Evolutionary conservation across 2,329 filamentous ascomycete species (phyloP), one percentile per base, ranked within the genome.

Genomic region (Pseudocercospora crystallina): DNA sequence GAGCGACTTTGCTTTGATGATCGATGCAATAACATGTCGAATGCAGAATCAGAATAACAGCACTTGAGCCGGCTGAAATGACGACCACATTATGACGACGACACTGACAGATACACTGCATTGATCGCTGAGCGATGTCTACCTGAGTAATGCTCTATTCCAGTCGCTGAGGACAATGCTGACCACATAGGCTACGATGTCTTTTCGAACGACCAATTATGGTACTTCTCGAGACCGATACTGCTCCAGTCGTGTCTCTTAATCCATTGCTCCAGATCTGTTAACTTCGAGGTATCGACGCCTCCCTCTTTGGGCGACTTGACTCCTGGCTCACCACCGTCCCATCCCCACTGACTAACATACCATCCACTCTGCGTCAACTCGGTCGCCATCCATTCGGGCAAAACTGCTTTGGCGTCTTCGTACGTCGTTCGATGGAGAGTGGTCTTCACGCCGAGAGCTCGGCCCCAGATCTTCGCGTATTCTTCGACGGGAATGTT

Each of bases 401-500:
- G 61, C 14, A 46, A 11, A 5, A 41, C 48, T 5, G 15, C 15
- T 14, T 34, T 36, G 13, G 42, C 13, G 10, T 46, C 8, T 2
- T 34, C 32, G 8, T 34, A 13, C 10, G 15, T 35, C 11, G 30
- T 13, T 2, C 48, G 9, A 13, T 47, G 43, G 40, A 60, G 64
- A 2, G 47, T 51, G 32, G 53, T 58, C 17, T 54, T 49, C 5
- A 62, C 61, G 7, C 57, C 58, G 17, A 61, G 53, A 5, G 52
- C 40, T 34, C 49, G 56, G 13, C 53, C 57, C 62, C 65, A 71
- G 8, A 63, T 47, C 13, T 40, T 41, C 12, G 42, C 49, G 48
- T 53, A 67, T 34, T 67, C 62, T 8, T 60, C 61, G 53, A 59
- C 63, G 17, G 47, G 61, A 2, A 66, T 43, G 3, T 38, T 39